Conservation (phyloP, 495 filamentous ascomycete genomes). For the Chaetomium cochliodes region DNA sequence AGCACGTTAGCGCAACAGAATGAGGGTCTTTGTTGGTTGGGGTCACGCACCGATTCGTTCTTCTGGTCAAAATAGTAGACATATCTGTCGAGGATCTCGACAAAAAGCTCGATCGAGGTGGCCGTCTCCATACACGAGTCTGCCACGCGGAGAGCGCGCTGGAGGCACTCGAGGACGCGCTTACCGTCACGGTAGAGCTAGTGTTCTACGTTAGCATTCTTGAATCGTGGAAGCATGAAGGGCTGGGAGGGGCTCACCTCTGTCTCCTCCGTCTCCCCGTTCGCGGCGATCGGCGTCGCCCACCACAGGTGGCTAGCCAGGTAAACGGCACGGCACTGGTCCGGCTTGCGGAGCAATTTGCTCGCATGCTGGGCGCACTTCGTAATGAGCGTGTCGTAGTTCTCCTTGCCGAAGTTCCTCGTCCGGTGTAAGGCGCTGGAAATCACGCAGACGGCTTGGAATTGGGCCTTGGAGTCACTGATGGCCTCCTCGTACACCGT, state of each 20-base stretch:
- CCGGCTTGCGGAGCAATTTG: slow-evolving; percentile 95
- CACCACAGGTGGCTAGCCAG: slow-evolving; percentile 97
- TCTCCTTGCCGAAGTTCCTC: slow-evolving; percentile 87
- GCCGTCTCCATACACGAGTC: slow-evolving; percentile 99
- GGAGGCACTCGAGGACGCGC: slow-evolving; percentile 91
- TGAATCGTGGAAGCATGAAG: slow-evolving; percentile 5
- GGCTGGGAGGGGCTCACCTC: slow-evolving; percentile 56
- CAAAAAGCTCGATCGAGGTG: slow-evolving; percentile 94
- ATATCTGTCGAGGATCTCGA: slow-evolving; percentile 96
- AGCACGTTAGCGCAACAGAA: neutral
- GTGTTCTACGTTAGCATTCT: slow-evolving; percentile 24
- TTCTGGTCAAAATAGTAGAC: slow-evolving; percentile 99
- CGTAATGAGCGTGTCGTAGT: slow-evolving; percentile 97
- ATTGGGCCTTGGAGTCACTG: slow-evolving; percentile 91
- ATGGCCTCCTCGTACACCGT: slow-evolving; percentile 97
- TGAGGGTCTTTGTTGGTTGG: neutral
- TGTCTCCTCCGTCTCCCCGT: slow-evolving; percentile 78
- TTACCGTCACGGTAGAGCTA: slow-evolving; percentile 97
- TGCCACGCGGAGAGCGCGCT: slow-evolving; percentile 90
- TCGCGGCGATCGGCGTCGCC: slow-evolving; percentile 82
- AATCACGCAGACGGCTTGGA: slow-evolving; percentile 95
- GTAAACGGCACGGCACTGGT: slow-evolving; percentile 96
- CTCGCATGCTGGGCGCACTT: slow-evolving; percentile 96
- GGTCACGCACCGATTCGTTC: slow-evolving; percentile 79
- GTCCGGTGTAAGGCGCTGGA: slow-evolving; percentile 84